phyloP scores from a whole-genome alignment of 139 green algal species.

The Closterium sp. region DNA sequence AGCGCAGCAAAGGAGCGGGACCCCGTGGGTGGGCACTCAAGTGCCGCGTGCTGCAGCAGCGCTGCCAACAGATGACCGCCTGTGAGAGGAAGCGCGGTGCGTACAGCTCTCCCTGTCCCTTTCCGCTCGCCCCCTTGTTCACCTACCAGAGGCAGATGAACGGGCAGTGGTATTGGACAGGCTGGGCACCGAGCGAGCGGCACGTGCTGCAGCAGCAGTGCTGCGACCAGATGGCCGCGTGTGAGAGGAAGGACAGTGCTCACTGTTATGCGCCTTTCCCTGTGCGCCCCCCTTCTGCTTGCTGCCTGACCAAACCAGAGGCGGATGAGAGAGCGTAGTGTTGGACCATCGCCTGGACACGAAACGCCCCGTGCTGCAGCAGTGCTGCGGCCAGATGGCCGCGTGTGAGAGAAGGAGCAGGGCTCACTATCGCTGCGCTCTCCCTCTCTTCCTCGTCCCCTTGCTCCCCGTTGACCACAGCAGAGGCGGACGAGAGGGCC shows the following conservation, averaged over 20 bases:
- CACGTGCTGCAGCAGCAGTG: too few species aligned
- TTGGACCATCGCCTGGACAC: conserved; percentile 23
- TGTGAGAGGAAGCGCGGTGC: background rate
- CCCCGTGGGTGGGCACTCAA: background rate
- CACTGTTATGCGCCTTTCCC: background rate
- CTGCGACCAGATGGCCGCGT: too few species aligned
- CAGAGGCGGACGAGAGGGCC: background rate
- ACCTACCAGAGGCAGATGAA: too few species aligned
- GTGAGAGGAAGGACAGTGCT: too few species aligned
- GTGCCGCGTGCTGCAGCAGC: background rate
- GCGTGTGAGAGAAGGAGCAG: too few species aligned
- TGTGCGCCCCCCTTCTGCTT: background rate
- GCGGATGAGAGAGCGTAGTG: background rate
- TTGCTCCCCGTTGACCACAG: too few species aligned
- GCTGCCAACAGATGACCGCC: background rate
- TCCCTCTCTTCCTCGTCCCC: background rate
- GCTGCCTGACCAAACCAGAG: too few species aligned
- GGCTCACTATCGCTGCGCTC: background rate
- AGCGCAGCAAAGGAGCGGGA: conserved; percentile 9
- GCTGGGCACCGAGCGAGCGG: too few species aligned
- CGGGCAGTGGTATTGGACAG: too few species aligned
- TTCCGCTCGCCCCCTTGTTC: too few species aligned
- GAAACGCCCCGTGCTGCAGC: background rate
- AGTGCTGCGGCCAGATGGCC: background rate
- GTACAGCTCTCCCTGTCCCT: too few species aligned